These are phyloP conservation scores for Sugiyamaella americana DNA, from an alignment of 805 yeast genomes.

Conservation along the genomic window DNA sequence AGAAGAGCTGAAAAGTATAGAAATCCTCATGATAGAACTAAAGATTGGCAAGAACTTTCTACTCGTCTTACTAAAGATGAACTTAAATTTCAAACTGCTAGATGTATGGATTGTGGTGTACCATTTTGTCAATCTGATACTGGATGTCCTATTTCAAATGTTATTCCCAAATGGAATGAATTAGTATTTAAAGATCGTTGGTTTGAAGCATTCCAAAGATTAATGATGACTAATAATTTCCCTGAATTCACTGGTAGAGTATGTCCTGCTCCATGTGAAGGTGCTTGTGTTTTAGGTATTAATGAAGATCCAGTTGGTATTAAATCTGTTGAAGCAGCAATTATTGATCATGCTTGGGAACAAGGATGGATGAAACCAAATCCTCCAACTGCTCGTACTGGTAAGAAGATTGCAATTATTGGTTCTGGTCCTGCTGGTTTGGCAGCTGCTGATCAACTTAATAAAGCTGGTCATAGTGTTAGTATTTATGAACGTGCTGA, in stretches of 20 bases:
- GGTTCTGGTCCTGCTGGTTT: conserved; percentile 98
- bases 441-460: conserved; percentile 94
- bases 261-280: conserved; percentile 99
- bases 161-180: conserved; percentile 98
- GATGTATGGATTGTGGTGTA: conserved; percentile 99
- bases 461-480: conserved; percentile 90
- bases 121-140: conserved; percentile 98
- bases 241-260: conserved; percentile 98
- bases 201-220: conserved; percentile 86
- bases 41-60: conserved; percentile 91
- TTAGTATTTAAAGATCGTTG: conserved; percentile 91
- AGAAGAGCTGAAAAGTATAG: conserved; percentile 85
- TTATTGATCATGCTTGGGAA: conserved; percentile 92
- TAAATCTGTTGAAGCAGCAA: conserved; percentile 91
- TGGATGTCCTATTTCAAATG: conserved; percentile 95
- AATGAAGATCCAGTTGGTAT: conserved; percentile 94
- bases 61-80: conserved; percentile 78
- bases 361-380: conserved; percentile 92
- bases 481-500: conserved; percentile 92
- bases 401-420: conserved; percentile 74
- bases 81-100: conserved; percentile 83
- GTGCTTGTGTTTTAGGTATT: conserved; percentile 91
- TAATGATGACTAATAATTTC: conserved; percentile 94
- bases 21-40: conserved; percentile 63
- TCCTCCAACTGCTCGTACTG: conserved; percentile 76